Evolutionary conservation across 371 early-diverging fungal species (phyloP).

Genomic region (Conidiobolus incongruus): DNA sequence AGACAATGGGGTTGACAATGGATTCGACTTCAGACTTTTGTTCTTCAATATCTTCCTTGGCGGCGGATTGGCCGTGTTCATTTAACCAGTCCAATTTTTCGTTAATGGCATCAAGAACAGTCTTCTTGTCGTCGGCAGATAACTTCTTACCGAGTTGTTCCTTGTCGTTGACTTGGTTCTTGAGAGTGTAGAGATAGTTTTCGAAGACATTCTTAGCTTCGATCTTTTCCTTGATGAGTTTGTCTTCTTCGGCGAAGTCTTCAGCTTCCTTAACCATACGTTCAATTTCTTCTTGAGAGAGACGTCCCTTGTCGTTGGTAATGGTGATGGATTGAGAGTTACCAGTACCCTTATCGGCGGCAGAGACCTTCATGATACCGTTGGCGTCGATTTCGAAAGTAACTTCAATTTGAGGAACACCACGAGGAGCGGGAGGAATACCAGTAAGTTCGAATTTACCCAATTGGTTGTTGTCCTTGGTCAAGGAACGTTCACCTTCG

Average conservation of each 20-base stretch:
- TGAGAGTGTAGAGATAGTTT: conserved; percentile 68
- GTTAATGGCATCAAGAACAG: conserved; percentile 15
- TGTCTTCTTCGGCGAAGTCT: conserved; percentile 90
- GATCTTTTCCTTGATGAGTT: conserved; percentile 68
- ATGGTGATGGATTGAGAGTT: conserved; percentile 89
- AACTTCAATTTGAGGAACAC: conserved; percentile 96
- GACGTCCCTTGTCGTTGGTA: conserved; percentile 95
- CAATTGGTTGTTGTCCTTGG: conserved; percentile 90
- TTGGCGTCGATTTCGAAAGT: conserved; percentile 94
- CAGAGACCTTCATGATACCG: conserved; percentile 91
- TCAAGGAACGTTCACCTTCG: conserved; percentile 93
- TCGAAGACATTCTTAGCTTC: conserved; percentile 80
- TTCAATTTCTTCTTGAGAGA: conserved; percentile 92
- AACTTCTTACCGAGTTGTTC: conserved; percentile 35
- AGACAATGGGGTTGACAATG: conserved; percentile 67
- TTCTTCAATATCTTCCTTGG: conserved; percentile 34
- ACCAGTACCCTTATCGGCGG: conserved; percentile 88
- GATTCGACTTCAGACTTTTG: conserved; percentile 66
- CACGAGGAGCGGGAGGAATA: conserved; percentile 89
- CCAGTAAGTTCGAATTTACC: conserved; percentile 93
- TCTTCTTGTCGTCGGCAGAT: conserved; percentile 24
- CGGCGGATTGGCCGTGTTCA: conserved; percentile 25
- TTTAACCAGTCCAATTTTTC: conserved; percentile 27
- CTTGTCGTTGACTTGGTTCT: conserved; percentile 54
- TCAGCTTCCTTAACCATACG: conserved; percentile 93